Conservation (phyloP, 176 grass and related monocot species). For the Puccinellia tenuiflora region DNA sequence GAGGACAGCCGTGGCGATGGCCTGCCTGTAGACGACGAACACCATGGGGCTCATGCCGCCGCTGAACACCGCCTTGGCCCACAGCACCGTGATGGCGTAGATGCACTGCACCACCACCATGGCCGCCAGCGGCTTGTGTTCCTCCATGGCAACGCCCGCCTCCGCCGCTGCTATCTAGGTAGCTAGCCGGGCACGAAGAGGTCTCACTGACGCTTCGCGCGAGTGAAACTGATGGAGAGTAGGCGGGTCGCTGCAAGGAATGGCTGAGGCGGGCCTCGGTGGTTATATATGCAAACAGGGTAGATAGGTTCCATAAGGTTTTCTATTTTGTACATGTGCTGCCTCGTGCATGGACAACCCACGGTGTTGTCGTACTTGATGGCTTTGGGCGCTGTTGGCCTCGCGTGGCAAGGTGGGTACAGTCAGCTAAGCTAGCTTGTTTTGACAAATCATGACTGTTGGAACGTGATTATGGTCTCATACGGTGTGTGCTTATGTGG, state of each 20-base stretch:
- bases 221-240: background rate
- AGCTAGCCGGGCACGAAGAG: background rate
- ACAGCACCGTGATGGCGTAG: constrained; percentile 57
- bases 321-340: background rate
- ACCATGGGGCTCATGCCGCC: constrained; percentile 66
- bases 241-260: background rate
- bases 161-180: background rate
- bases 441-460: background rate
- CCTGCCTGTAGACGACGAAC: constrained; percentile 77
- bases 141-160: constrained; percentile 29
- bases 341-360: background rate
- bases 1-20: constrained; percentile 41
- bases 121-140: constrained; percentile 57
- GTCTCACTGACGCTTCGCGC: background rate
- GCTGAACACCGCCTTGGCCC: constrained; percentile 53
- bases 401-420: background rate
- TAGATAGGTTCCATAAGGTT: background rate
- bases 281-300: background rate
- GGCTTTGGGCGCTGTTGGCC: background rate
- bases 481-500: background rate
- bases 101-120: constrained; percentile 75
- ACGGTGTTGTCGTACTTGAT: background rate
- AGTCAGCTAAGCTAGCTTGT: background rate
- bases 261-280: background rate
- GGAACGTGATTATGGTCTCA: background rate